Evolutionary conservation across 495 filamentous ascomycete species (phyloP).

Genomic region (Thermothielavioides terrestris): DNA sequence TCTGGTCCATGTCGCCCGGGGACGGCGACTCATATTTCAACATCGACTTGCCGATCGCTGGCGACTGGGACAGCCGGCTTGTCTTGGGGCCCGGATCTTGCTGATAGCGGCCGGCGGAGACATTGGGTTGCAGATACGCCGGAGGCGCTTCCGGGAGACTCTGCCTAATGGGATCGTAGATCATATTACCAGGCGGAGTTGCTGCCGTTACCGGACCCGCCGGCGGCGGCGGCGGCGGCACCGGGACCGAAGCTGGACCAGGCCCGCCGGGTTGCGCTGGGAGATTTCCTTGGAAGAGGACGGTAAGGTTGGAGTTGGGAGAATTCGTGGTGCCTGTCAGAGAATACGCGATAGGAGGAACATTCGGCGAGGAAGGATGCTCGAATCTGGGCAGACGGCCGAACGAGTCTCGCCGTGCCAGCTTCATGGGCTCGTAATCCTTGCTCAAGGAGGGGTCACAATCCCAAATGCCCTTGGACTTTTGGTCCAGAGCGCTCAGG

Average conservation of each 20-base stretch:
- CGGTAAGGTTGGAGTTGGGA: slow-evolving; percentile 65
- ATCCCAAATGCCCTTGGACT: slow-evolving; percentile 74
- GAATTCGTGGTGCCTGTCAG: slow-evolving; percentile 76
- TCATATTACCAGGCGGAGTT: slow-evolving; percentile 43
- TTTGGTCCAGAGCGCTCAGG: slow-evolving; percentile 75
- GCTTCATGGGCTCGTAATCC: slow-evolving; percentile 60
- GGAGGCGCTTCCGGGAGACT: slow-evolving; percentile 36
- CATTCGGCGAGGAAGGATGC: slow-evolving; percentile 30
- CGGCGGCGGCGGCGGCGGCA: slow-evolving; percentile 12
- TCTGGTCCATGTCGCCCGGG: slow-evolving; percentile 22
- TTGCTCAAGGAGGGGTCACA: slow-evolving; percentile 69
- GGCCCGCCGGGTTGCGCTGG: slow-evolving; percentile 11
- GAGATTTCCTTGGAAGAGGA: slow-evolving; percentile 52
- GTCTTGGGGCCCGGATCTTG: slow-evolving; percentile 17
- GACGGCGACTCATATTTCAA: slow-evolving; percentile 30
- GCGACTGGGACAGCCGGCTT: slow-evolving; percentile 17
- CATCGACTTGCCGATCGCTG: slow-evolving; percentile 28
- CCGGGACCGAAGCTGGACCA: background rate
- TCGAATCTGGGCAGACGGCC: slow-evolving; percentile 24
- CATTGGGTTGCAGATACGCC: slow-evolving; percentile 41
- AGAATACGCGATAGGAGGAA: slow-evolving; percentile 61
- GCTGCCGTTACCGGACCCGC: slow-evolving; percentile 26
- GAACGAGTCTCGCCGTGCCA: slow-evolving; percentile 45
- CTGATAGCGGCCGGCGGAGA: slow-evolving; percentile 36
- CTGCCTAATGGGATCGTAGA: slow-evolving; percentile 45